Evolutionary conservation across 768 basidiomycete species (phyloP), one percentile per base, ranked within the genome.

Genomic region (Xerocomellus amylosporus): DNA sequence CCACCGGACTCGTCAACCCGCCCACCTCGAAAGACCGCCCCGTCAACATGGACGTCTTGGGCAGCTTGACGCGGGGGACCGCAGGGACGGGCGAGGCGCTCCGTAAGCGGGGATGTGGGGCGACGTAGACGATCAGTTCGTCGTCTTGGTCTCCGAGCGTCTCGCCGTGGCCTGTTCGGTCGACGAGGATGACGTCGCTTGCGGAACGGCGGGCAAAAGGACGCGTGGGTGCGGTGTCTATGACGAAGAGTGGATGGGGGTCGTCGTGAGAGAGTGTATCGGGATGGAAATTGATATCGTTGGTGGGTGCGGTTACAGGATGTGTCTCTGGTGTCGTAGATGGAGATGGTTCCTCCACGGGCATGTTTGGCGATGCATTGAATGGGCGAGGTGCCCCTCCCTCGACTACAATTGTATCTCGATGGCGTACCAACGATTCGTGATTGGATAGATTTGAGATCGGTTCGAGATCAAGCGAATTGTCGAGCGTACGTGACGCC

Each of bases 51-150:
- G 69, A 71, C 31, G 58, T 65, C 5, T 49, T 31, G 14, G 69
- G 60, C 15, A 68, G 40, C 24, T 51, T 45, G 48, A 61, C 56
- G 9, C 52, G 54, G 2, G 62, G 61, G 6, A 57, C n/a, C 39
- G 52, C 9, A 10, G 62, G 46, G 7, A 43, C 2, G 41, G 64
- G 65, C 5, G 67, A 58, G 26, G 31, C 42, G 22, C 54, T 49
- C 4, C 50, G 48, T 4, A 61, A 61, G 1, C 86, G 80, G 5
- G 88, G 88, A 62, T 87, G 80, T 0, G 89, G 88, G 0, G 88
- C 87, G 24, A 83, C 84, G 62, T 90, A 90, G 10, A 91, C 88
- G 51, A 91, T 90, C 5, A 80, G 64, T 52, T 91, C 89, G 19
- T 66, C 57, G 3, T 66, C 58, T 28, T 50, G 45, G 24, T 64